Evolutionary conservation across 2,329 filamentous ascomycete genomes (phyloP).

Genomic region (Malbranchea zuffiana): DNA sequence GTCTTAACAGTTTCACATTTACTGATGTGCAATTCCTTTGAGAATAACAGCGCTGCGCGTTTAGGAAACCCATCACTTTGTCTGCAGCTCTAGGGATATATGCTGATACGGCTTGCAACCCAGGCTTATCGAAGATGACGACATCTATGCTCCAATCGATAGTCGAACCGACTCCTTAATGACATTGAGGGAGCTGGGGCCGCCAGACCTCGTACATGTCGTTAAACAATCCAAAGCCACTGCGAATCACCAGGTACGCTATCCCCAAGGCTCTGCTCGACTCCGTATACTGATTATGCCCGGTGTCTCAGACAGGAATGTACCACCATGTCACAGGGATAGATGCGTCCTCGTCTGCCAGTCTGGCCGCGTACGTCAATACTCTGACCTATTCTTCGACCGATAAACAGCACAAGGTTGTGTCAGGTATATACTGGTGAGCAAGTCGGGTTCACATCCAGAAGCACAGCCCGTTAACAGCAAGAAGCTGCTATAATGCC

Average conservation of each 20-base stretch:
- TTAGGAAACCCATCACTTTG: not conserved
- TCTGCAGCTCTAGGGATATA: not conserved
- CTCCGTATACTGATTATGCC: not conserved
- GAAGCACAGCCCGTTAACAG: slow-evolving; percentile 9
- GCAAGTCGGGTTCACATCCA: slow-evolving; percentile 16
- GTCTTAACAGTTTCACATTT: slow-evolving; percentile 21
- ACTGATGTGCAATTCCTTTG: no score
- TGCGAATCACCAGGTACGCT: slow-evolving; percentile 44
- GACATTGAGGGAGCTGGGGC: slow-evolving; percentile 80
- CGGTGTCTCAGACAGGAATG: slow-evolving; percentile 57
- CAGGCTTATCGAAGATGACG: slow-evolving; percentile 86
- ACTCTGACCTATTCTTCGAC: slow-evolving; percentile 84
- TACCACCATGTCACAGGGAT: slow-evolving; percentile 98
- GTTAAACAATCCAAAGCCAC: slow-evolving; percentile 62
- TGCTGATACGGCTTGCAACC: not conserved
- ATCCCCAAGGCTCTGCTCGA: not conserved
- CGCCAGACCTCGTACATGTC: slow-evolving; percentile 89
- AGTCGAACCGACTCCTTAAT: slow-evolving; percentile 81
- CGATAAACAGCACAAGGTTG: slow-evolving; percentile 77
- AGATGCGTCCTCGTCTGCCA: slow-evolving; percentile 94
- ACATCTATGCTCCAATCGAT: slow-evolving; percentile 76
- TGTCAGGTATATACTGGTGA: slow-evolving; percentile 88
- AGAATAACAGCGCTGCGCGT: not conserved
- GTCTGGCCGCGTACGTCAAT: slow-evolving; percentile 95
- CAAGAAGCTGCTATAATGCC: slow-evolving; percentile 80